Base-by-base conservation (phyloP, 2,329 filamentous ascomycete species). In the Colletotrichum sp. region DNA sequence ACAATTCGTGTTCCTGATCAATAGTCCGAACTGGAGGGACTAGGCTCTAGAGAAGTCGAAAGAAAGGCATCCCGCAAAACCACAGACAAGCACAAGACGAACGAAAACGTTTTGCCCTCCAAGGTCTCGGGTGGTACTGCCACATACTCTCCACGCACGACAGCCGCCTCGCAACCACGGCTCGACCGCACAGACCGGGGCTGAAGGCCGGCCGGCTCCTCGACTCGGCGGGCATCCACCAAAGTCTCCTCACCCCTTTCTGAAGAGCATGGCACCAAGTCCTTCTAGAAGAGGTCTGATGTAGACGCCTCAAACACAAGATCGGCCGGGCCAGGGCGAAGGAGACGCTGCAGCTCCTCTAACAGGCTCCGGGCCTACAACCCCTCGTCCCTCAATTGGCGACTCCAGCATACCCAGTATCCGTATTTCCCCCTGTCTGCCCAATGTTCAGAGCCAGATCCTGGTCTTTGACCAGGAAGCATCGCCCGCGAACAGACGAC, bases 281-380 rank as follows among this genome's bases (percentile, higher is more conserved):
- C 18, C 55, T 75, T 75, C 72, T 72, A 75, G 72, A 75, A 72
- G 52, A 75, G 68, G 55, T 67, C 68, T 26, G 52, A 67, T 72
- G 55, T 67, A 63, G 26, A 21, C 63, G 55, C 55, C 43, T 67
- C 68, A 75, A 75, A 63, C 69, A 48, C 55, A 43, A 72, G 63
- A 72, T 75, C 63, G 69, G 69, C 72, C 69, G 69, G 72, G 72
- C 63, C 59, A 61, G 28, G 55, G 55, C 61, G n/a, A 32, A 57
- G 21, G 55, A 39, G 61, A 32, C 21, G 26, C 34, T 68, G 68
- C 63, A 55, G 59, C 30, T 63, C 68, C 63, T 48, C 30, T 57
- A 59, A 72, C 59, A 70, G 60, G n/a, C n/a, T 71, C 48, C 57
- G 48, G 34, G 55, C 61, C 32, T 26, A 48, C 61, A 34, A 21